Conservation (phyloP, 352 stramenopile species). For the Lagenidium sp. region DNA sequence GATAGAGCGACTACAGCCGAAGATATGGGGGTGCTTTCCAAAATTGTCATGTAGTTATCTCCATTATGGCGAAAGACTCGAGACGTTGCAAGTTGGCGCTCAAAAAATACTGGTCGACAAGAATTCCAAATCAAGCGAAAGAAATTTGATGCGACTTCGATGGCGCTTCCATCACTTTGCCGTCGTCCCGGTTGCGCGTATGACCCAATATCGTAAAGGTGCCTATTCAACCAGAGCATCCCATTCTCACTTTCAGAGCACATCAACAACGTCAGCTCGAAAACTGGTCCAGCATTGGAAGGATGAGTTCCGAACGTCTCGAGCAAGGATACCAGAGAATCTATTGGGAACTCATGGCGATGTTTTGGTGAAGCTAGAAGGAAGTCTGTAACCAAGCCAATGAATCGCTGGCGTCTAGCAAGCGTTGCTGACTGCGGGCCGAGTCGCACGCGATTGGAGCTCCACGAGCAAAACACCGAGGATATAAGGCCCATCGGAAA, state of each 20-base stretch:
- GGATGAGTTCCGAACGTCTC: slow-evolving; percentile 1
- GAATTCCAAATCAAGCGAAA: too few relatives aligned
- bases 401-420: slow-evolving; percentile 1
- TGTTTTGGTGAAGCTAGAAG: slow-evolving; percentile 1
- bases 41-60: too few relatives aligned
- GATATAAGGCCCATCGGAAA: not conserved
- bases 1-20: too few relatives aligned
- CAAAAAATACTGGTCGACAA: too few relatives aligned
- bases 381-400: slow-evolving; percentile 9
- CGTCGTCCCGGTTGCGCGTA: too few relatives aligned
- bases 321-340: slow-evolving; percentile 2
- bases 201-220: too few relatives aligned
- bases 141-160: too few relatives aligned
- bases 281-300: slow-evolving; percentile 1
- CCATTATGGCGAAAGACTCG: too few relatives aligned
- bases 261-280: slow-evolving; percentile 8
- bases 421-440: not conserved
- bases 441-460: too few relatives aligned
- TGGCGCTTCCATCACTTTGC: too few relatives aligned
- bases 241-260: slow-evolving; percentile 2
- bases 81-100: too few relatives aligned
- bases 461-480: not conserved
- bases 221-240: not conserved
- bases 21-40: too few relatives aligned
- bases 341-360: slow-evolving; percentile 1